Evolutionary conservation across 352 stramenopile genomes (phyloP), one percentile per base, ranked within the genome.

Genomic region (Phytophthora syringae): DNA sequence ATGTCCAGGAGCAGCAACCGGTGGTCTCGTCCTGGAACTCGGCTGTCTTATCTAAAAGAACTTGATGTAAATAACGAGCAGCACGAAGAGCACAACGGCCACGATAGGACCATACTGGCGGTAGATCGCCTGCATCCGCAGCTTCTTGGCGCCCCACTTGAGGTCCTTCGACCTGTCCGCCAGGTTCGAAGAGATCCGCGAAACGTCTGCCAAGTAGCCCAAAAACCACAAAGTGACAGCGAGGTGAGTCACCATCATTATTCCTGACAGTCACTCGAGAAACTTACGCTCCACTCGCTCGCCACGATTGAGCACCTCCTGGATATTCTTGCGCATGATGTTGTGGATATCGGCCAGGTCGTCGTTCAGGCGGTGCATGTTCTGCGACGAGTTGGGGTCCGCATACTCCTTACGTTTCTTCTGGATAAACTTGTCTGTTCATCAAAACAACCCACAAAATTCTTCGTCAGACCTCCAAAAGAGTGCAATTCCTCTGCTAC

Each of bases 321-420:
- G 89, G 61, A 98, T 98, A 83, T 99, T 99, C 72, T 98, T 97
- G 72, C 93, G 90, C 97, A 99, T 99, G 73, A 99, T 99, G 70
- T 95, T 98, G 80, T 99, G 97, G 79, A 99, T 99, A 63, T 99
- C 97, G 27, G 92, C 93, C 53, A 99, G 83, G 70, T 99, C 98
- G 64, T 98, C 91, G 79, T 99, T 99, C 34, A 99, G 77, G 39
- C 95, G 94, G 55, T 94, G 89, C 82, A 98, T 98, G 76, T 98
- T 98, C 70, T 97, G 84, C 32, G 90, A 89, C 47, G 91, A 98
- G 54, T 95, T 98, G 18, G 97, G 97, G 77, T 99, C 97, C 39
- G 89, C 89, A 71, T 98, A 99, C 60, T 99, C 97, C 63, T 98
- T 98, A 65, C 97, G 88, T 77, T 99, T 99, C 53, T 97, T 92